These are phyloP conservation scores for Przewalskia tangutica DNA, from an alignment of 257 asterid species.

Conservation along the genomic window DNA sequence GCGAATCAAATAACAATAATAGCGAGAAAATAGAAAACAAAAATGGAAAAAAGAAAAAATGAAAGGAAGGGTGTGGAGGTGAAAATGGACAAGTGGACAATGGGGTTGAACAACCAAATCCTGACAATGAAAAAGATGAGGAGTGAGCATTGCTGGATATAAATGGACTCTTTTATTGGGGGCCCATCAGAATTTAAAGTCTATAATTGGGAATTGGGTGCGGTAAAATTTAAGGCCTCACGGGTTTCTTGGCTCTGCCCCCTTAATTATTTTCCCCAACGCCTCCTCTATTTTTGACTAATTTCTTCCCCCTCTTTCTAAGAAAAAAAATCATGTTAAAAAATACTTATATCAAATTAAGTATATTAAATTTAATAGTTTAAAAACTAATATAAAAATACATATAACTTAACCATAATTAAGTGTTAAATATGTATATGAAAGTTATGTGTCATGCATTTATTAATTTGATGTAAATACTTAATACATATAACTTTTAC, in stretches of 20 bases:
- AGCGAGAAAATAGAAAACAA: not conserved
- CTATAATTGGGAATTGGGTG: conserved; percentile 14
- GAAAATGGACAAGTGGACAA: not conserved
- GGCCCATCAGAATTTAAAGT: conserved; percentile 5
- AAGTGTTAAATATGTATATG: too few species aligned
- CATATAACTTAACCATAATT: too few species aligned
- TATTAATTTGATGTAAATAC: too few species aligned
- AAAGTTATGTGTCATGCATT: too few species aligned
- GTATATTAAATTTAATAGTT: too few species aligned
- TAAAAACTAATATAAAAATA: too few species aligned
- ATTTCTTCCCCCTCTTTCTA: not conserved
- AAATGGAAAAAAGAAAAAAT: not conserved
- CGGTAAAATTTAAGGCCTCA: conserved; percentile 11
- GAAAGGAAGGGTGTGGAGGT: not conserved
- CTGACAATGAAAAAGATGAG: not conserved
- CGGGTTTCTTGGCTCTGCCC: conserved; percentile 6
- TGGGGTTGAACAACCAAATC: not conserved
- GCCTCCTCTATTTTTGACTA: not conserved
- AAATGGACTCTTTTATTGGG: not conserved
- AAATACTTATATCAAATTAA: too few species aligned
- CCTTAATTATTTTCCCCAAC: not conserved
- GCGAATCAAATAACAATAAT: too few species aligned
- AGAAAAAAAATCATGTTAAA: too few species aligned
- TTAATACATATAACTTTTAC: too few species aligned
- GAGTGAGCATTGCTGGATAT: not conserved